phyloP scores from a whole-genome alignment of 495 filamentous ascomycete species.

The Pyrenopolyporus hunteri region DNA sequence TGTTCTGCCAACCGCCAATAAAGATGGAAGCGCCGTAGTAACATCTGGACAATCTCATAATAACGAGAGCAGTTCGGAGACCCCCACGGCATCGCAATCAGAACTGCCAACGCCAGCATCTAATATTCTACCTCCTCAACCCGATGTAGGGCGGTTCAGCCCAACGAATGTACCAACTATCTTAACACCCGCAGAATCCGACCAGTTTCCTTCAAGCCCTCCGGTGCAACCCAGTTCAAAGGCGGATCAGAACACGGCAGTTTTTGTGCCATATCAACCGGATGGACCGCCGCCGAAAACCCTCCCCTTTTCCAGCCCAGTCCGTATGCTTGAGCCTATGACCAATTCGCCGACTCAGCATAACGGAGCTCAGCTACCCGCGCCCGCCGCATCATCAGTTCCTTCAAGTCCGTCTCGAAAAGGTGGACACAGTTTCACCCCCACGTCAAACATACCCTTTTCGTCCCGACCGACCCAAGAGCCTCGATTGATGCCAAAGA shows the following conservation, averaged over 20 bases:
- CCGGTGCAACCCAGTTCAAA: constrained; percentile 8
- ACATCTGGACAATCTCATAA: neutral
- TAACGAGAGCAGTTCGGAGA: neutral
- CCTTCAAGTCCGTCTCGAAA: constrained; percentile 34
- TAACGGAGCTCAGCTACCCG: neutral
- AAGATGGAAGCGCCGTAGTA: neutral
- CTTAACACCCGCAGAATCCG: constrained; percentile 24
- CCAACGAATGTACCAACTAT: constrained; percentile 22
- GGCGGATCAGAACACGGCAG: constrained; percentile 1
- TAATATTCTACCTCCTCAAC: neutral
- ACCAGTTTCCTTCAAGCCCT: constrained; percentile 25
- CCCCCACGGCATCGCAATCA: no score
- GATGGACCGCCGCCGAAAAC: constrained; percentile 40
- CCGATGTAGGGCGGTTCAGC: constrained; percentile 8
- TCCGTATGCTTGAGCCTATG: constrained; percentile 50
- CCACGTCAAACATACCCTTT: constrained; percentile 47
- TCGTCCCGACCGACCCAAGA: constrained; percentile 24
- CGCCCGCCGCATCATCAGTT: constrained; percentile 21
- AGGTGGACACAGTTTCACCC: constrained; percentile 43
- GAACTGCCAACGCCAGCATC: no score
- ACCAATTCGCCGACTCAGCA: constrained; percentile 2
- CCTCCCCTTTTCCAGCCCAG: constrained; percentile 31
- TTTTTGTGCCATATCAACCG: constrained; percentile 49
- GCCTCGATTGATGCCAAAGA: constrained; percentile 8
- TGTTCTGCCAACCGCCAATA: neutral